These are phyloP conservation scores for Erysimum pusillum DNA, from an alignment of 441 rosid genomes.

Conservation along the genomic window DNA sequence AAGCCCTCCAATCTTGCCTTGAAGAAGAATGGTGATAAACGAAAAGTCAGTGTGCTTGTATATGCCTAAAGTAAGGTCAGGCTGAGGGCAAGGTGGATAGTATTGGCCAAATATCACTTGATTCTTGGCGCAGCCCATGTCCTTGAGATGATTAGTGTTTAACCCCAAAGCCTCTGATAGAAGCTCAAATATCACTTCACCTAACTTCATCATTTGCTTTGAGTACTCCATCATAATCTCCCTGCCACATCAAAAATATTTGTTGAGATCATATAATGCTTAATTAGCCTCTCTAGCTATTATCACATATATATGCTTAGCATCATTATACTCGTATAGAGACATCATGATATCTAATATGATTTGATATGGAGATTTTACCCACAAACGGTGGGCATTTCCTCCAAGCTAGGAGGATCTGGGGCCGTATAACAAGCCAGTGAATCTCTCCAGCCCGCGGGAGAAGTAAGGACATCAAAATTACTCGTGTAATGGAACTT, in stretches of 20 bases:
- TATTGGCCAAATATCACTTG: conserved; percentile 52
- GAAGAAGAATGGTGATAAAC: conserved; percentile 51
- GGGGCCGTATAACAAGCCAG: conserved; percentile 32
- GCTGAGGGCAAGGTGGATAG: conserved; percentile 68
- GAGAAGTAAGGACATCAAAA: conserved; percentile 32
- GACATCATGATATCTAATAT: no score
- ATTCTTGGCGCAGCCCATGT: conserved; percentile 50
- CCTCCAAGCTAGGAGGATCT: conserved; percentile 31
- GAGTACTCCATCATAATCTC: conserved; percentile 55
- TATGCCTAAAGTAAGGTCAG: conserved; percentile 62
- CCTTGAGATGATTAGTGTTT: conserved; percentile 51
- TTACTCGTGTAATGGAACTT: conserved; percentile 12
- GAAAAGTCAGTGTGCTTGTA: conserved; percentile 39
- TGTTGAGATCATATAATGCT: no score
- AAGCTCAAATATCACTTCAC: conserved; percentile 47
- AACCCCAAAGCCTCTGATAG: conserved; percentile 69
- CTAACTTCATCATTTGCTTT: conserved; percentile 51
- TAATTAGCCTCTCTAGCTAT: no score
- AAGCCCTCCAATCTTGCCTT: conserved; percentile 63
- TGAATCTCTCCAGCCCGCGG: conserved; percentile 38
- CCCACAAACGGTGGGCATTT: conserved; percentile 34
- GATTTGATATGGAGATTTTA: neutral
- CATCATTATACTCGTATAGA: no score
- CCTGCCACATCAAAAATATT: conserved; percentile 37
- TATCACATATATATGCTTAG: no score